Percentiles rank a stretch among this genome's conserved stretches.
Evolutionary conservation across 192 early-diverging fungal species (phyloP).

Genomic region (Mortierella hygrophila): DNA sequence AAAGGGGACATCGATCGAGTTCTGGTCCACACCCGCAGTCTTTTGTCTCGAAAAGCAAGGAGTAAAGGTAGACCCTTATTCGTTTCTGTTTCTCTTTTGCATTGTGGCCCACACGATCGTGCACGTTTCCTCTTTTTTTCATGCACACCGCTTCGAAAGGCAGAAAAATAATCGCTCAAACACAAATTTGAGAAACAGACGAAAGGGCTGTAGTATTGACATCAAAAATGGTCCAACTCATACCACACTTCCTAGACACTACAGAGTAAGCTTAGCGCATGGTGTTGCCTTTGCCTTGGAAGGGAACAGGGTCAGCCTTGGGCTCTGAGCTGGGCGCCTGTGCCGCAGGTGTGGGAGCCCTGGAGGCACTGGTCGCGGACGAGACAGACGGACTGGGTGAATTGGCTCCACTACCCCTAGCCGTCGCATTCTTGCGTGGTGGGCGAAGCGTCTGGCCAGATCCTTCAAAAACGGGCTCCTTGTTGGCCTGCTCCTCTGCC

Average conservation of each 20-base stretch:
- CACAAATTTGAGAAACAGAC: not conserved
- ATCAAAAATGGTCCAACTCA: too few species aligned
- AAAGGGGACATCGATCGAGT: not conserved
- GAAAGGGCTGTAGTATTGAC: too few species aligned
- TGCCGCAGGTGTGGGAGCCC: slow-evolving; percentile 30
- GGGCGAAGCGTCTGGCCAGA: slow-evolving; percentile 67
- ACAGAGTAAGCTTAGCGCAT: slow-evolving; percentile 28
- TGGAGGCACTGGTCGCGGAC: slow-evolving; percentile 18
- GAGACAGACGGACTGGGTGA: slow-evolving; percentile 46
- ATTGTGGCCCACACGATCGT: not conserved
- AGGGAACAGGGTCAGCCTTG: slow-evolving; percentile 38
- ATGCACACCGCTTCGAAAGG: not conserved
- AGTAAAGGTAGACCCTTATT: not conserved
- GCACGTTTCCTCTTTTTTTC: not conserved
- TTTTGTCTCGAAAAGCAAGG: not conserved
- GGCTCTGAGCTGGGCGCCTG: slow-evolving; percentile 17
- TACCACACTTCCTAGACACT: not conserved
- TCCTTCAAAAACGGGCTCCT: slow-evolving; percentile 56
- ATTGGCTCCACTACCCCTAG: slow-evolving; percentile 49
- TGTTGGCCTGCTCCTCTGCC: slow-evolving; percentile 18
- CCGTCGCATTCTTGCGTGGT: slow-evolving; percentile 56
- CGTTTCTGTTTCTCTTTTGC: not conserved
- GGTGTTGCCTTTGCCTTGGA: slow-evolving; percentile 48
- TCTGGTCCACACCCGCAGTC: not conserved
- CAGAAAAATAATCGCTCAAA: not conserved